Evolutionary conservation across 2,329 filamentous ascomycete genomes (phyloP).

Genomic region (Fusarium praegraminearum): DNA sequence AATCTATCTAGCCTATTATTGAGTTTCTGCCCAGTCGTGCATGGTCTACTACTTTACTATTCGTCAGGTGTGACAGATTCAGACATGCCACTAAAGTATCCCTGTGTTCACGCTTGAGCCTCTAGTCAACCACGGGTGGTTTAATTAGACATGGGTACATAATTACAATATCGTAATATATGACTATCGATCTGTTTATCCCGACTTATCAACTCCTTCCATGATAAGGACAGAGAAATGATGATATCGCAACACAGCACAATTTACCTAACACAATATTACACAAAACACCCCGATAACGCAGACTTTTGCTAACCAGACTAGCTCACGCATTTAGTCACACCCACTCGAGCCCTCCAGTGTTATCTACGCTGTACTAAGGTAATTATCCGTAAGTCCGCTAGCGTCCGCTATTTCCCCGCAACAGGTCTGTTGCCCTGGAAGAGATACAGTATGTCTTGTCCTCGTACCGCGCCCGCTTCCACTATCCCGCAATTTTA

Average conservation of each 20-base stretch:
- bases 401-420: not conserved
- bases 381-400: not conserved
- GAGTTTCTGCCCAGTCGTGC: no score
- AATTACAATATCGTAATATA: no score
- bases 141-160: no score
- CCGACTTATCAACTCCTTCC: accelerated
- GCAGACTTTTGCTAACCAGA: no score
- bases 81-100: no score
- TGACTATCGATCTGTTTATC: not conserved
- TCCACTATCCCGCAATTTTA: not conserved
- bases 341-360: no score
- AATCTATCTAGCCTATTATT: no score
- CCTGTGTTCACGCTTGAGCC: no score
- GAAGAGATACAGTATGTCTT: not conserved
- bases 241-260: not conserved
- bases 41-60: no score
- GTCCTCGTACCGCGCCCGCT: not conserved
- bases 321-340: no score
- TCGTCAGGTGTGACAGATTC: no score
- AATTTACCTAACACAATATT: not conserved
- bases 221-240: not conserved
- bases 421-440: not conserved
- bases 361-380: not conserved
- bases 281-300: not conserved
- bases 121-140: no score